Evolutionary conservation across 371 early-diverging fungal genomes (phyloP), one percentile per base, ranked within the genome.

Genomic region (Basidiobolus meristosporus): DNA sequence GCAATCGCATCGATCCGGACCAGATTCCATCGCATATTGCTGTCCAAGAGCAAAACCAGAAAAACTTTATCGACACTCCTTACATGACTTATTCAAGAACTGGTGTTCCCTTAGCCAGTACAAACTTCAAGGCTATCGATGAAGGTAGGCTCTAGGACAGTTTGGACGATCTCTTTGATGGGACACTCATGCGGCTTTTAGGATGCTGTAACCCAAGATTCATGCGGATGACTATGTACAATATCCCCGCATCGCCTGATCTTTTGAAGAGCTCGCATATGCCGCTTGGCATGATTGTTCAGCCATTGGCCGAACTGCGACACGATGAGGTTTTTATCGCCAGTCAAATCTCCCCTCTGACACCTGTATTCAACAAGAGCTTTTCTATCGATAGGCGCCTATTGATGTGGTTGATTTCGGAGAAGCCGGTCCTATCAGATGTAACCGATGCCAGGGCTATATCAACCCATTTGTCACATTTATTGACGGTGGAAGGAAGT

Each of bases 181-280:
- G 30, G 10, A 20, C 20, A 6, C 32, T 19, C 6, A 22, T 1
- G 36, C 10, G 4, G 9, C n/a, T n/a, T 11, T 18, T 44, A 79
- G 81, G 90, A 18, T 92, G 89, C 53, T 77, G 77, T 49, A 88
- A 78, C 55, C 93, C 96, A n/a, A 63, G 84, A 29, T 91, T 89
- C 51, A 75, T 91, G 60, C 75, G 96, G 40, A 54, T 80, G 40
- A 90, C 96, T 0, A 67, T 84, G 17, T 77, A 75, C 50, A 76
- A 78, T 34, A 49, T 95, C 2, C 95, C 97, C 11, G 50, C 63
- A 16, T 72, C 80, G 0, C 74, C 76, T 16, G 87, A 91, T 17
- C 53, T 96, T 15, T 50, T 74, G 19, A 63, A 68, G 37, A 66
- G 70, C 28, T 74, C 85, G n/a, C 65, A 73, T 28, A 46, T 97